These are phyloP conservation scores for Vitis riparia DNA, from an alignment of 164 flowering plant species.

Conservation along the genomic window DNA sequence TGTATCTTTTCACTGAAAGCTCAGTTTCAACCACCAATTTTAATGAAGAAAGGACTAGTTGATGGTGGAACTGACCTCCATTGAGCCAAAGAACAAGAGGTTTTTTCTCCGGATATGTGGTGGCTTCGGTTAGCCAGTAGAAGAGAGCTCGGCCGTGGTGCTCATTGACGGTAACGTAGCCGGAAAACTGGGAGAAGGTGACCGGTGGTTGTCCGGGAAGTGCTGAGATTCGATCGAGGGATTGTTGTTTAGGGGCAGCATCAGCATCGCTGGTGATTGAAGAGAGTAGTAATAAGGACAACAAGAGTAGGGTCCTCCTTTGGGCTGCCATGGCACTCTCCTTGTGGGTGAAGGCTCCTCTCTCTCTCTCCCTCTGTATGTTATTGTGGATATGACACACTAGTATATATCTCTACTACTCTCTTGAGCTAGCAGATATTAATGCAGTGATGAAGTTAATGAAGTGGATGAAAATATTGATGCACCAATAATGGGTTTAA, in stretches of 20 bases:
- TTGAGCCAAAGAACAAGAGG: constrained; percentile 95
- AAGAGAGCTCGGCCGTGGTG: constrained; percentile 73
- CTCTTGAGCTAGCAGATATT: too few species aligned
- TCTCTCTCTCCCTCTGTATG: constrained; percentile 5
- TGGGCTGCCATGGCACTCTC: constrained; percentile 18
- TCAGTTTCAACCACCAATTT: too few species aligned
- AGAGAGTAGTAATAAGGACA: constrained; percentile 5
- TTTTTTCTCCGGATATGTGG: constrained; percentile 33
- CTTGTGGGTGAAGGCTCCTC: not conserved
- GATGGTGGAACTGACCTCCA: constrained; percentile 59
- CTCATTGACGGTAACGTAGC: constrained; percentile 72
- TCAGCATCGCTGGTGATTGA: constrained; percentile 3
- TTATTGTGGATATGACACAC: not conserved
- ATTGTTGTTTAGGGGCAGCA: constrained; percentile 26
- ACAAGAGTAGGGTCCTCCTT: constrained; percentile 7
- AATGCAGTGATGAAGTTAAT: too few species aligned
- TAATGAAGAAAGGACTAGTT: too few species aligned
- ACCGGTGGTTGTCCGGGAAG: constrained; percentile 85
- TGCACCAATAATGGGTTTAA: not conserved
- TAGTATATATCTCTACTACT: too few species aligned
- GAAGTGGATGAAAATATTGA: constrained; percentile 4
- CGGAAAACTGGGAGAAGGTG: constrained; percentile 66
- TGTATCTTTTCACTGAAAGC: too few species aligned
- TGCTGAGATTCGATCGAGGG: constrained; percentile 44
- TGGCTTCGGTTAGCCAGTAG: constrained; percentile 78